A percentile compares a stretch with the other conserved stretches of the same genome.
These are phyloP conservation scores for Singerocomus rubriflavus DNA, from an alignment of 1,284 basidiomycete species.

Conservation along the genomic window DNA sequence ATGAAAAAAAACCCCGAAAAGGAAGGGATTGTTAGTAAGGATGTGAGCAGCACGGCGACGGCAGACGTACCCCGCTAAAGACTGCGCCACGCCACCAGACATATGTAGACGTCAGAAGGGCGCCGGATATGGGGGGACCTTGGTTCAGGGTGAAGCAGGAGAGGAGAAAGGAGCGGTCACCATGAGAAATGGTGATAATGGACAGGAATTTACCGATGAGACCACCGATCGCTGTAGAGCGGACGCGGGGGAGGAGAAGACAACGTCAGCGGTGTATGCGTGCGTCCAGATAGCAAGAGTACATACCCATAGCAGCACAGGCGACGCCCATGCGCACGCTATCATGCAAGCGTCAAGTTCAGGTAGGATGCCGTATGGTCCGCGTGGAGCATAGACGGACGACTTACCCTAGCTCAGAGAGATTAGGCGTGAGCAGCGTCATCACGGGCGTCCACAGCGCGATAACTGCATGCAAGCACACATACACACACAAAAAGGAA, in stretches of 20 bases:
- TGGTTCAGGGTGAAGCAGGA: too few species aligned
- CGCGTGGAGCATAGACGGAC: not conserved
- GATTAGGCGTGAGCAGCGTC: conserved; percentile 26
- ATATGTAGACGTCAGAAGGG: conserved; percentile 26
- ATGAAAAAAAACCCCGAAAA: too few species aligned
- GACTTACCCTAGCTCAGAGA: conserved; percentile 30
- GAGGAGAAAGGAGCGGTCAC: not conserved
- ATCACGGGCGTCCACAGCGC: conserved; percentile 27
- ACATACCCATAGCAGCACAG: conserved; percentile 30
- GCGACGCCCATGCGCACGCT: conserved; percentile 32
- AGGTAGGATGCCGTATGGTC: too few species aligned
- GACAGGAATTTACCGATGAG: conserved; percentile 23
- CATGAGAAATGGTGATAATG: too few species aligned
- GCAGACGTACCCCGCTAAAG: conserved; percentile 29
- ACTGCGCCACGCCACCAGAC: conserved; percentile 32
- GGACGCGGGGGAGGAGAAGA: too few species aligned
- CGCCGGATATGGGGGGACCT: conserved; percentile 34
- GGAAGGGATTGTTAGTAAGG: too few species aligned
- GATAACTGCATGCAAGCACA: conserved; percentile 14
- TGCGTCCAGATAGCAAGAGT: not conserved
- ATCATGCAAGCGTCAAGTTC: not conserved
- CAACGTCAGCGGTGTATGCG: not conserved
- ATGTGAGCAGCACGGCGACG: too few species aligned
- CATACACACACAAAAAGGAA: too few species aligned
- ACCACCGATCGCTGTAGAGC: conserved; percentile 24